Conservation (phyloP, 371 early-diverging fungal genomes). For the Entomophthora muscae region DNA sequence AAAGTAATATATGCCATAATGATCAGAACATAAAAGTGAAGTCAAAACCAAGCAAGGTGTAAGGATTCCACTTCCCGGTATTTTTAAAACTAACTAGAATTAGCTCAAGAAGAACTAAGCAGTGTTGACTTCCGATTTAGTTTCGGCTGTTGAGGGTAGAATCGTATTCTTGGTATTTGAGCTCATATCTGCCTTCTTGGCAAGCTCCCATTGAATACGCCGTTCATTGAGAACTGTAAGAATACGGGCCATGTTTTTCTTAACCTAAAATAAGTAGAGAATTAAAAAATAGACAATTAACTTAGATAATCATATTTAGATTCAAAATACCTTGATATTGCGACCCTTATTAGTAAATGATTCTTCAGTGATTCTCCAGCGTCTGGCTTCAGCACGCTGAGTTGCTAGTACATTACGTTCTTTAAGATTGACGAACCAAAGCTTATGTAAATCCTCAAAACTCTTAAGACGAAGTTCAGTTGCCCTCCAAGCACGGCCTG, state of each 20-base stretch:
- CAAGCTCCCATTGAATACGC: conserved; percentile 41
- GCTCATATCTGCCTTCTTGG: conserved; percentile 13
- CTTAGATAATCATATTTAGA: not conserved
- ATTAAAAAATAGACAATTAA: too few species aligned
- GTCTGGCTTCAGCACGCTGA: conserved; percentile 64
- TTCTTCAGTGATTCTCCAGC: conserved; percentile 36
- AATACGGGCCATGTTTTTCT: conserved; percentile 86
- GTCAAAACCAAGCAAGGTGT: too few species aligned
- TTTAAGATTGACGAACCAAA: conserved; percentile 89
- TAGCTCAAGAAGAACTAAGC: too few species aligned
- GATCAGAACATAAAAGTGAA: too few species aligned
- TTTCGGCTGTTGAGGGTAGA: too few species aligned
- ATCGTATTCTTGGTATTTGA: too few species aligned
- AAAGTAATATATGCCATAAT: too few species aligned
- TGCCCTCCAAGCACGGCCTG: conserved; percentile 84
- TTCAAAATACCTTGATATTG: conserved; percentile 43
- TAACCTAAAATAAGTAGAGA: conserved; percentile 44
- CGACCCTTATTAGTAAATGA: conserved; percentile 57
- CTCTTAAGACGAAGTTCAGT: conserved; percentile 79
- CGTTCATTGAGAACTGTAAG: conserved; percentile 85
- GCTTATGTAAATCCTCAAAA: conserved; percentile 90
- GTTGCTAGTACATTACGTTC: conserved; percentile 83
- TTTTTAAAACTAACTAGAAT: too few species aligned
- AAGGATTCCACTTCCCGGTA: too few species aligned
- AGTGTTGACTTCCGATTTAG: too few species aligned